Evolutionary conservation across 2,329 filamentous ascomycete species (phyloP).

Genomic region (Pseudogymnoascus sp.): DNA sequence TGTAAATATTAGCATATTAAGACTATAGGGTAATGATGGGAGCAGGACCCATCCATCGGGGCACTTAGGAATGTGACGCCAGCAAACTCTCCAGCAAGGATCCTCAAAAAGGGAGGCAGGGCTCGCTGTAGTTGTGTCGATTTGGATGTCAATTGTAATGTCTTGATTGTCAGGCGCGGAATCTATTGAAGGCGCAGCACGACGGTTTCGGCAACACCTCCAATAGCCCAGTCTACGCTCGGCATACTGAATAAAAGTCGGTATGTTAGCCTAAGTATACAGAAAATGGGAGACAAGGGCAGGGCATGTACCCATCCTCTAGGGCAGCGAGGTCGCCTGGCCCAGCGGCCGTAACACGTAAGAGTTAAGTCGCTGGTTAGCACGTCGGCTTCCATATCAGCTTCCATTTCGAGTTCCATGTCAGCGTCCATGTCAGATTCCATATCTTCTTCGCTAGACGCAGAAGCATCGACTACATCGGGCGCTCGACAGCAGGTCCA

Average conservation of each 20-base stretch:
- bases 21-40: background rate
- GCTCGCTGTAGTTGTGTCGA: background rate
- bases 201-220: background rate
- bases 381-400: background rate
- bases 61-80: background rate
- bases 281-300: background rate
- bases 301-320: background rate
- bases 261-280: background rate
- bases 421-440: background rate
- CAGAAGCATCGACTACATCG: background rate
- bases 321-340: background rate
- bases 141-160: background rate
- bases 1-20: background rate
- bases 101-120: background rate
- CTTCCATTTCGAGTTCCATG: background rate
- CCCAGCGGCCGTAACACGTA: background rate
- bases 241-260: background rate
- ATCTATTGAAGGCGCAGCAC: background rate
- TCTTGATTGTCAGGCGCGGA: background rate
- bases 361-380: background rate
- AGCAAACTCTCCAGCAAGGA: background rate
- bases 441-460: background rate
- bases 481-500: background rate
- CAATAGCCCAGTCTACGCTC: background rate
- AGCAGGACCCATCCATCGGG: background rate